Evolutionary conservation across 257 asterid genomes (phyloP).

Genomic region (Thymus quinquecostatus): DNA sequence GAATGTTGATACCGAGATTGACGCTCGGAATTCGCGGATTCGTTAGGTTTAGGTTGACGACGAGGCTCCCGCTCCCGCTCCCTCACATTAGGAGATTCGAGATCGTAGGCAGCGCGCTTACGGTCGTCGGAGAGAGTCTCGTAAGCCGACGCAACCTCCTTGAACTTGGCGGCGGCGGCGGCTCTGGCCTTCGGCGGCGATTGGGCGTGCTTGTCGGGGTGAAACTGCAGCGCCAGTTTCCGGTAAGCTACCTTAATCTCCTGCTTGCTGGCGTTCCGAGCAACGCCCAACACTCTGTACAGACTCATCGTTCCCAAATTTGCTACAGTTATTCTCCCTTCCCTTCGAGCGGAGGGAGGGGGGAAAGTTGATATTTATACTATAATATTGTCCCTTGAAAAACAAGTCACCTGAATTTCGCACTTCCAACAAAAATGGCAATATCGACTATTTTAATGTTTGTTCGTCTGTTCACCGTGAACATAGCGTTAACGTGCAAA

Average conservation of each 20-base stretch:
- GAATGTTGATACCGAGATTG: not conserved
- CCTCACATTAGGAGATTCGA: not conserved
- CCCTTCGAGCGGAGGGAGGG: no score
- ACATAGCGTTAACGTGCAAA: no score
- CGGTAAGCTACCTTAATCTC: not conserved
- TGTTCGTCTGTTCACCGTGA: no score
- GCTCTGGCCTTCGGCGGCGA: not conserved
- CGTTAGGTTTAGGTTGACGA: not conserved
- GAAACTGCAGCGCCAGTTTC: not conserved
- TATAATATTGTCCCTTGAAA: not conserved
- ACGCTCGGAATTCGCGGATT: not conserved
- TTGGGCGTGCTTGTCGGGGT: constrained; percentile 5
- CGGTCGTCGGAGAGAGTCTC: not conserved
- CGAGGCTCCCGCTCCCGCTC: not conserved
- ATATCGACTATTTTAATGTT: no score
- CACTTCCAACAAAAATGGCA: no score
- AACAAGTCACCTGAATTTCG: not conserved
- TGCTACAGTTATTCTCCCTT: no score
- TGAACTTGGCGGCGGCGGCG: not conserved
- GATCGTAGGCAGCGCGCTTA: constrained; percentile 8
- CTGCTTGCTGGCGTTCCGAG: not conserved
- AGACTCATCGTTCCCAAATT: not conserved
- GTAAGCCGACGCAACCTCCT: not conserved
- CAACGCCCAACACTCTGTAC: not conserved
- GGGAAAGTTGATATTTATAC: no score